Evolutionary conservation across 2,329 filamentous ascomycete genomes (phyloP).

Genomic region (Verticillium alfalfae): DNA sequence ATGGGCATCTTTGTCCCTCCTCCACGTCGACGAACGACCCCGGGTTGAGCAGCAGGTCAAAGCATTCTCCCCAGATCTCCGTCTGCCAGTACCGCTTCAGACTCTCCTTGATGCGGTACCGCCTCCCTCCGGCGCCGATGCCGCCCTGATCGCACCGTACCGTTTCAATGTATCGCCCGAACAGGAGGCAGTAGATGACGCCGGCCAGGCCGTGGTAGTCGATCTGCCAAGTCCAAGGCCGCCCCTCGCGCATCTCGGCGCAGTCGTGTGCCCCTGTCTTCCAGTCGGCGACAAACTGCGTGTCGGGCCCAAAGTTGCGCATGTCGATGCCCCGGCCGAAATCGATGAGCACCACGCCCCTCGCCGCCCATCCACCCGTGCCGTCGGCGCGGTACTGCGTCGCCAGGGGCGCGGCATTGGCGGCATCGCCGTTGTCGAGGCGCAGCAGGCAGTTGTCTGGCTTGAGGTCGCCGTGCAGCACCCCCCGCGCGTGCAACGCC

Average conservation of each 20-base stretch:
- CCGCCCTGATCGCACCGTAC: constrained; percentile 48
- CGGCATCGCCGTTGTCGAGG: constrained; percentile 46
- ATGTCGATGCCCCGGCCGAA: constrained; percentile 95
- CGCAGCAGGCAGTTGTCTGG: constrained; percentile 91
- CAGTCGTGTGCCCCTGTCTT: constrained; percentile 83
- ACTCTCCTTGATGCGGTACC: constrained; percentile 74
- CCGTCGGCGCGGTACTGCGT: constrained; percentile 69
- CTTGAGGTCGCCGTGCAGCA: constrained; percentile 93
- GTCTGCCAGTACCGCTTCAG: constrained; percentile 97
- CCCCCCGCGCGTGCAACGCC: constrained; percentile 69
- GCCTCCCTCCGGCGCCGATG: constrained; percentile 55
- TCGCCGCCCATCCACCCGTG: constrained; percentile 68
- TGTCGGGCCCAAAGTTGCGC: constrained; percentile 69
- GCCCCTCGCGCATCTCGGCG: constrained; percentile 87
- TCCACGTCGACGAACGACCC: constrained; percentile 59
- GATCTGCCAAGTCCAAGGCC: constrained; percentile 96
- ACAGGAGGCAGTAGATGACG: constrained; percentile 81
- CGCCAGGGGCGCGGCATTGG: constrained; percentile 39
- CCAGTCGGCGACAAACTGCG: constrained; percentile 94
- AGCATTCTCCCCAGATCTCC: constrained; percentile 79
- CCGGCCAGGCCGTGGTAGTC: constrained; percentile 93
- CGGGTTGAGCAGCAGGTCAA: constrained; percentile 84
- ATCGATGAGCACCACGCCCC: constrained; percentile 85
- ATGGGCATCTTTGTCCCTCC: constrained; percentile 65
- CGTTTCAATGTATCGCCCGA: constrained; percentile 92